Evolutionary conservation across 2,329 filamentous ascomycete species (phyloP), one percentile per base, ranked within the genome.

Genomic region (Pseudopithomyces maydicus): DNA sequence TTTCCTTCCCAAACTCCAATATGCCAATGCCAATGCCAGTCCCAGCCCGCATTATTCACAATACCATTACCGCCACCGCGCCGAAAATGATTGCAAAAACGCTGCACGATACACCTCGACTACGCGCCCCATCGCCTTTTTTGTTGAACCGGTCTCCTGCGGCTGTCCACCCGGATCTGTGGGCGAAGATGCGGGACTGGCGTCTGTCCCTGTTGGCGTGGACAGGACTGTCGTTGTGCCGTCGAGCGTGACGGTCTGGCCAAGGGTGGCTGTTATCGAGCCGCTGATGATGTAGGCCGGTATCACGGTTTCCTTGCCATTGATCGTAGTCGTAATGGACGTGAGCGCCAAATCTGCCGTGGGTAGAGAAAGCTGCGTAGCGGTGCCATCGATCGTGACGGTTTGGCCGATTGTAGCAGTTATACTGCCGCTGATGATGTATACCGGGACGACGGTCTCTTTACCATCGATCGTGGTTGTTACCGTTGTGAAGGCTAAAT

Each of bases 391-490:
- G 12, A 62, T 26, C 1, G 50, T 61, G 2, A 68, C 55, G 11
- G 57, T 62, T 52, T 66, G 56, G 1, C 62, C 61, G 12, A 58
- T 44, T 1, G 55, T 54, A 1, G 57, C 60, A 5, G 55, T 58
- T 7, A 38, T 51, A 6, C 55, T 52, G 12, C 53, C 57, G 19
- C 46, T 49, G 44, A 63, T 58, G 32, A 63, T 57, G 20, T 55
- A 63, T 6, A 19, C 56, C 5, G 58, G 55, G 6, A 53, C 17
- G 1, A 45, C 38, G 2, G 53, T 60, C 14, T 43, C 10, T 8
- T 36, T 46, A 17, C 55, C 48, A 26, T 58, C 54, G 33, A 58
- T 58, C 11, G 52, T 61, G 6, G 53, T 60, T n/a, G 45, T 35
- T 2, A 58, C 47, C 1, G 23, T 47, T 2, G 57, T 63, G 19